phyloP scores from a whole-genome alignment of 331 rosid species.

The Cydonia oblonga region DNA sequence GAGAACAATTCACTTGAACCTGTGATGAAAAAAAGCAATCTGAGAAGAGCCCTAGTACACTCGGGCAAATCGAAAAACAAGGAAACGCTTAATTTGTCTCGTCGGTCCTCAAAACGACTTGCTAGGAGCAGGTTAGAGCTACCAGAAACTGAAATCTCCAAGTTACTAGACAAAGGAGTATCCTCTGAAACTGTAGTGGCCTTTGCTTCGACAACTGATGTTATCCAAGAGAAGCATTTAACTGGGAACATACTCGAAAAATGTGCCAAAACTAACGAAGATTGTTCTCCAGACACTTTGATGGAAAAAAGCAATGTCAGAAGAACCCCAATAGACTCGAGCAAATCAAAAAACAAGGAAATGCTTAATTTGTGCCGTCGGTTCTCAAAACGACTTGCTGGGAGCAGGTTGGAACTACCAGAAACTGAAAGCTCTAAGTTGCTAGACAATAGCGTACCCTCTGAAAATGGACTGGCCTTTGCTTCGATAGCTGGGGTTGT shows the following conservation, averaged over 20 bases:
- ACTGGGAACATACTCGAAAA: constrained; percentile 22
- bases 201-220: constrained; percentile 13
- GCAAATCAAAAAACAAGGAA: constrained; percentile 31
- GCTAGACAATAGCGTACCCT: constrained; percentile 11
- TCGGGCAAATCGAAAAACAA: constrained; percentile 25
- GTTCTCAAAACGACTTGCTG: constrained; percentile 69
- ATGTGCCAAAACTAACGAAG: constrained; percentile 20
- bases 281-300: constrained; percentile 7
- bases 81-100: constrained; percentile 32
- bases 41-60: constrained; percentile 10
- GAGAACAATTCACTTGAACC: constrained; percentile 13
- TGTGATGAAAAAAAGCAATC: constrained; percentile 15
- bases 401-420: constrained; percentile 21
- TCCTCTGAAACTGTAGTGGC: constrained; percentile 18
- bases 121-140: constrained; percentile 28
- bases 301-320: constrained; percentile 16
- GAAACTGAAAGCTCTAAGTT: constrained; percentile 25
- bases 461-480: constrained; percentile 16
- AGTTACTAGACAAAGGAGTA: constrained; percentile 13
- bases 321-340: constrained; percentile 16
- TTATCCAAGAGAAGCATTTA: constrained; percentile 21
- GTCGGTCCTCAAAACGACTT: constrained; percentile 62
- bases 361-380: constrained; percentile 31
- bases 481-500: constrained; percentile 18
- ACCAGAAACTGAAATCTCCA: constrained; percentile 21